Base-by-base conservation (phyloP, 129 eudicot species). In the Helianthus tuberosus region DNA sequence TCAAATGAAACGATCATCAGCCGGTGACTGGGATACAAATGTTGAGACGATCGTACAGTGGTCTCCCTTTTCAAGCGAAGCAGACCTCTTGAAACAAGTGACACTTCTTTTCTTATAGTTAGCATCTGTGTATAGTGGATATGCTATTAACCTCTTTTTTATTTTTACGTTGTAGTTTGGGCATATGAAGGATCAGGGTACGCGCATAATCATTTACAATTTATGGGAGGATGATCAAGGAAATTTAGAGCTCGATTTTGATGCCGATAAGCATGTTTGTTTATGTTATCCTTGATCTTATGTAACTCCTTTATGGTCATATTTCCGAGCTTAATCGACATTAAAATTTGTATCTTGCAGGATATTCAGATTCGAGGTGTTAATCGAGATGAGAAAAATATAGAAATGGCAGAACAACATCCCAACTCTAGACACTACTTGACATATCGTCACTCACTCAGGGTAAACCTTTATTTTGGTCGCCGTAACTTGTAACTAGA, bases 201-300 rank as follows among this genome's bases (percentile, higher is more conserved):
- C 98, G 6, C 88, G 89, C 52, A 76, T 94, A 72, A 72, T 94
- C 77, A 80, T 94, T 48, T 94, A 94, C 88, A 94, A 94, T 85
- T 82, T 94, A 43, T 94, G 98, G 98, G 98, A 90, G 82, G 97
- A 94, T 74, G 98, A 91, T 68, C 91, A 88, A 80, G 98, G 93
- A 65, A 89, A 79, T 15, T 64, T 90, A 71, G 98, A 94, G 79
- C 91, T 94, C 63, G 98, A 94, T 77, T 94, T 94, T 81, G 96
- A 88, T 53, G 53, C 89, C 17, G 97, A 94, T 82, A 86, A 79
- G 49, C 89, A 86, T 79, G 98, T 94, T 82, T 64, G 84, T 77
- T 20, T 54, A 51, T 69, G 57, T 57, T 50, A 52, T 53, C 51
- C 64, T 71, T 51, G 65, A 61, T 5, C 68, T 59, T 20, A 83